phyloP scores from a whole-genome alignment of 441 rosid genomes.

The Jatropha multifida region DNA sequence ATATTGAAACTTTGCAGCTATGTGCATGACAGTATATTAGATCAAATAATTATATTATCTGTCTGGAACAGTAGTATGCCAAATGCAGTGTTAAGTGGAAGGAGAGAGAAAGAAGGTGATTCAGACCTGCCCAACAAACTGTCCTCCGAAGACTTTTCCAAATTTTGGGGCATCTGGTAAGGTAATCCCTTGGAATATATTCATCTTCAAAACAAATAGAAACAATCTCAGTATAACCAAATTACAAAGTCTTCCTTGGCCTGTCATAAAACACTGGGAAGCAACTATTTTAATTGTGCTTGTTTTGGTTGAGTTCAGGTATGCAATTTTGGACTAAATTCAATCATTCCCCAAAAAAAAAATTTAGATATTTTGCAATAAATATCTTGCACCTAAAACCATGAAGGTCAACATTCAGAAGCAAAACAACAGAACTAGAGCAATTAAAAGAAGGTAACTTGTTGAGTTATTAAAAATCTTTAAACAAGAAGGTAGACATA shows the following conservation, averaged over 20 bases:
- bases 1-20: not conserved
- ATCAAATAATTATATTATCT: not conserved
- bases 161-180: slow-evolving; percentile 85
- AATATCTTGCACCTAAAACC: not conserved
- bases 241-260: not conserved
- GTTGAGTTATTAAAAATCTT: not conserved
- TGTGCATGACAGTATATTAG: not conserved
- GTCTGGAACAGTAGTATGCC: not conserved
- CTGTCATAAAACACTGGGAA: not conserved
- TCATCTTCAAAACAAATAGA: slow-evolving; percentile 50
- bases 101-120: slow-evolving; percentile 9
- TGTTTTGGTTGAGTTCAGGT: not conserved
- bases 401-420: not conserved
- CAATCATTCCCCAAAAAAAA: not conserved
- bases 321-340: not conserved
- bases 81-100: slow-evolving; percentile 1
- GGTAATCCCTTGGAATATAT: slow-evolving; percentile 82
- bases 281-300: not conserved
- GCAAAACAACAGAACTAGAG: not conserved
- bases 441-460: not conserved
- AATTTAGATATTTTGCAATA: not conserved
- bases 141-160: slow-evolving; percentile 97
- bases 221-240: slow-evolving; percentile 2
- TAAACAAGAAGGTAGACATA: not conserved
- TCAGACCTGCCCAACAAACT: slow-evolving; percentile 85